phyloP scores from a whole-genome alignment of 2,329 filamentous ascomycete genomes.

The Neurospora crassa region DNA sequence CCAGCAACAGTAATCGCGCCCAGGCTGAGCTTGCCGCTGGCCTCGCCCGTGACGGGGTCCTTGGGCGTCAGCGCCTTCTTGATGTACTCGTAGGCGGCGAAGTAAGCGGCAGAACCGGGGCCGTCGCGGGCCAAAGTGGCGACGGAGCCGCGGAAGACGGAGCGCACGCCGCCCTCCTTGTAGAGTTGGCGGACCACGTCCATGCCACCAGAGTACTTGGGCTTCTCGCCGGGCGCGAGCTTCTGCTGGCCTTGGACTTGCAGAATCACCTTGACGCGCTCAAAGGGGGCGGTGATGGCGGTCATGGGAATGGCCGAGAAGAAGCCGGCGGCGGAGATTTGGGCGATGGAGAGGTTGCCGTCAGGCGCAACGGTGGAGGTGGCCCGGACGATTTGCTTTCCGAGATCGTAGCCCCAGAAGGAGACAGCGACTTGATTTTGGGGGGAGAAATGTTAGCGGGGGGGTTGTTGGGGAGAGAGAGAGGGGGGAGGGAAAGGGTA shows the following conservation, averaged over 20 bases:
- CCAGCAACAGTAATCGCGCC: conserved; percentile 78
- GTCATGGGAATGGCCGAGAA: conserved; percentile 98
- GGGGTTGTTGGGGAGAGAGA: not conserved
- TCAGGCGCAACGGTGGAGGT: conserved; percentile 56
- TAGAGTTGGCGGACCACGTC: conserved; percentile 94
- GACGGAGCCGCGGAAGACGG: conserved; percentile 81
- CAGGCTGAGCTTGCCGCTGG: conserved; percentile 69
- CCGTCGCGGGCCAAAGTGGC: conserved; percentile 93
- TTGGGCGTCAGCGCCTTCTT: conserved; percentile 80
- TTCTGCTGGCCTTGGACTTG: conserved; percentile 92
- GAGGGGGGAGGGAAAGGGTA: not conserved
- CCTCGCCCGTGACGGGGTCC: conserved; percentile 62
- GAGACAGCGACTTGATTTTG: conserved; percentile 50
- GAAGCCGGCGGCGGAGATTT: conserved; percentile 88
- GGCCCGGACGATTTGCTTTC: conserved; percentile 74
- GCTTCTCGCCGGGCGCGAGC: conserved; percentile 81
- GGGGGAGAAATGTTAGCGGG: too few relatives aligned
- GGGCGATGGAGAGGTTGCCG: conserved; percentile 68
- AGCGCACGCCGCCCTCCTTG: conserved; percentile 78
- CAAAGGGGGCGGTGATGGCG: conserved; percentile 94
- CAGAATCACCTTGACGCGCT: conserved; percentile 96
- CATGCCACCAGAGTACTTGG: conserved; percentile 74
- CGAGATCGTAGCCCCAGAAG: conserved; percentile 87
- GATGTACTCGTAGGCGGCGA: conserved; percentile 93
- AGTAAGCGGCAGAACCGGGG: conserved; percentile 89